These are phyloP conservation scores for Lactifluus rugatus DNA, from an alignment of 768 basidiomycete species.

Conservation along the genomic window DNA sequence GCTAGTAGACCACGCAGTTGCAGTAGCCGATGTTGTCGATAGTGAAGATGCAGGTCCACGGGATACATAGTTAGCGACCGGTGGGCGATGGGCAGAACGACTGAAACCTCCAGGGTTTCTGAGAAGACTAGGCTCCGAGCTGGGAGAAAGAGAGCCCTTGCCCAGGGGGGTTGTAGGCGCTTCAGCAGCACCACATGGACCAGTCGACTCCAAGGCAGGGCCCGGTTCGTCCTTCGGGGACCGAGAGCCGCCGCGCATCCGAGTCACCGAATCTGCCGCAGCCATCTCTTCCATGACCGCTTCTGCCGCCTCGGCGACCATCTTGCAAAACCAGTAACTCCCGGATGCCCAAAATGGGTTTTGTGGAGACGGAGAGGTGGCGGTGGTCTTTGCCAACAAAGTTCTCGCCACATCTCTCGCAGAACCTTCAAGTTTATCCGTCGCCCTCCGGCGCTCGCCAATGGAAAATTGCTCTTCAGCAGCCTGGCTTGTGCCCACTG, in stretches of 20 bases:
- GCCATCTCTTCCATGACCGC: not conserved
- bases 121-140: not conserved
- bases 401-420: too few species aligned
- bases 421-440: too few species aligned
- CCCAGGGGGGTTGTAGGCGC: not conserved
- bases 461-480: too few species aligned
- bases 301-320: too few species aligned
- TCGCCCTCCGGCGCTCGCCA: too few species aligned
- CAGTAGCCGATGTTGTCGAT: not conserved
- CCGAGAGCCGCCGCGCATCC: too few species aligned
- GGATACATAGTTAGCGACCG: not conserved
- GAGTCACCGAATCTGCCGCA: not conserved
- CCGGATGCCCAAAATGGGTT: too few species aligned
- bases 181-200: not conserved
- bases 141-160: not conserved
- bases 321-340: too few species aligned
- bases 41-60: not conserved
- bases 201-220: not conserved
- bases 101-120: not conserved
- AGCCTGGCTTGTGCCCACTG: too few species aligned
- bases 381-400: not conserved
- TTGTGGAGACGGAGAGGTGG: not conserved
- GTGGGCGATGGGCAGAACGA: not conserved
- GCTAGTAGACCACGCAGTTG: not conserved
- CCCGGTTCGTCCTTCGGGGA: not conserved